phyloP scores from a whole-genome alignment of 441 rosid species.

The Dalechampia spathulata region DNA sequence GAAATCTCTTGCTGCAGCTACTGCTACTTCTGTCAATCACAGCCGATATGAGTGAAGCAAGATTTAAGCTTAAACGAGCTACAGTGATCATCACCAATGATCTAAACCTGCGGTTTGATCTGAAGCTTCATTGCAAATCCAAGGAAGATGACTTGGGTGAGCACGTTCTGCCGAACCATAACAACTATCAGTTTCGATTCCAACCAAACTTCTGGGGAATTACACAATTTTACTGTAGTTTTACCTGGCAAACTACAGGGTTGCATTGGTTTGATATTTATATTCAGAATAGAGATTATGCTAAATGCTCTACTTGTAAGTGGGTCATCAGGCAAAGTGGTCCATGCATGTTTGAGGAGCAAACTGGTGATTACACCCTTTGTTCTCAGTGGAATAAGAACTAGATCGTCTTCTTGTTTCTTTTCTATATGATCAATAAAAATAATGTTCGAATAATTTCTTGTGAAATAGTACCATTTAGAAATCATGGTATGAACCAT shows the following conservation, averaged over 20 bases:
- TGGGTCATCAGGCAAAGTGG: background rate
- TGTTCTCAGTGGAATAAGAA: constrained; percentile 7
- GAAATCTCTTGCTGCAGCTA: background rate
- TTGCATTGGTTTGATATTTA: background rate
- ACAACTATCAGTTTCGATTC: background rate
- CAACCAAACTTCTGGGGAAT: background rate
- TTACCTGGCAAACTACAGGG: background rate
- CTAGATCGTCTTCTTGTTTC: too few relatives aligned
- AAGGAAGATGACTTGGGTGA: background rate
- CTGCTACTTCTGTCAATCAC: background rate
- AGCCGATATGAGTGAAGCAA: background rate
- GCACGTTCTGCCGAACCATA: background rate
- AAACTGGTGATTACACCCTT: background rate
- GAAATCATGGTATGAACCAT: background rate
- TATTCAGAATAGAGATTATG: background rate
- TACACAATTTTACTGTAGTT: background rate
- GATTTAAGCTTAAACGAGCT: background rate
- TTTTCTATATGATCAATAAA: background rate
- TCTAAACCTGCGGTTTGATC: background rate
- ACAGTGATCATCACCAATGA: constrained; percentile 1
- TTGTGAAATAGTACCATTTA: too few relatives aligned
- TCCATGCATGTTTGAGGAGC: constrained; percentile 6
- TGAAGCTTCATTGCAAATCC: constrained; percentile 2
- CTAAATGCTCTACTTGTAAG: background rate
- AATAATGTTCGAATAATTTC: background rate